A percentile compares a stretch with the other conserved stretches of the same genome.
Conservation (phyloP, 805 yeast species). For the Myxozyma kluyveri region DNA sequence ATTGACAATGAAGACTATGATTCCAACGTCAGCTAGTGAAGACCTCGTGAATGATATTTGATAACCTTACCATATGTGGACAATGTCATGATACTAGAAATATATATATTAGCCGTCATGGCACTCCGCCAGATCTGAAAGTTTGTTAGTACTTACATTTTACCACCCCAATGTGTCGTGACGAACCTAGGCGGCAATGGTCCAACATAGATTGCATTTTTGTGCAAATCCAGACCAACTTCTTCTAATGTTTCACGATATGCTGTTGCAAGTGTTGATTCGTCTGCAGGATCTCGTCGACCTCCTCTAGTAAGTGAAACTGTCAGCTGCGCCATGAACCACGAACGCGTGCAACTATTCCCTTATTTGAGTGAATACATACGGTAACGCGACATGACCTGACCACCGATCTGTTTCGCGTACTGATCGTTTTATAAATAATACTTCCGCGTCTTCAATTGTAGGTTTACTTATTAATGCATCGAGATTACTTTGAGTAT, state of each 20-base stretch:
- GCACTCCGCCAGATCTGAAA: background rate
- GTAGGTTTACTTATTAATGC: background rate
- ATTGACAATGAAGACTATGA: constrained; percentile 35
- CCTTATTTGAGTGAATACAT: too few species aligned
- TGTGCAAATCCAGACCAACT: constrained; percentile 40
- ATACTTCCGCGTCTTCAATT: constrained; percentile 34
- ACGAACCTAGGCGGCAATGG: constrained; percentile 39
- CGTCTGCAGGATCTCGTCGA: constrained; percentile 39
- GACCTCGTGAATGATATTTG: background rate
- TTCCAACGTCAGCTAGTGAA: background rate
- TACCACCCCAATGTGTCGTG: constrained; percentile 38
- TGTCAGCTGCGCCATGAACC: background rate
- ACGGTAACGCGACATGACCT: constrained; percentile 43
- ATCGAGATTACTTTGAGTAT: background rate
- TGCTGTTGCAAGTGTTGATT: constrained; percentile 38
- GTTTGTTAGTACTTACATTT: constrained; percentile 17
- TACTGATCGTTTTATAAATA: constrained; percentile 40
- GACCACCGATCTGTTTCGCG: constrained; percentile 43
- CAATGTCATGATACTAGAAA: constrained; percentile 35
- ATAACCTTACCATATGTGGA: constrained; percentile 36
- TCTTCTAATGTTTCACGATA: constrained; percentile 42
- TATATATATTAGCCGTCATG: background rate
- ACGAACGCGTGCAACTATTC: background rate
- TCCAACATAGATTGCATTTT: constrained; percentile 36
- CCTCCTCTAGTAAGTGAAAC: constrained; percentile 36